These are phyloP conservation scores for Aureobasidium sp. DNA, from an alignment of 2,329 filamentous ascomycete species.

Conservation along the genomic window DNA sequence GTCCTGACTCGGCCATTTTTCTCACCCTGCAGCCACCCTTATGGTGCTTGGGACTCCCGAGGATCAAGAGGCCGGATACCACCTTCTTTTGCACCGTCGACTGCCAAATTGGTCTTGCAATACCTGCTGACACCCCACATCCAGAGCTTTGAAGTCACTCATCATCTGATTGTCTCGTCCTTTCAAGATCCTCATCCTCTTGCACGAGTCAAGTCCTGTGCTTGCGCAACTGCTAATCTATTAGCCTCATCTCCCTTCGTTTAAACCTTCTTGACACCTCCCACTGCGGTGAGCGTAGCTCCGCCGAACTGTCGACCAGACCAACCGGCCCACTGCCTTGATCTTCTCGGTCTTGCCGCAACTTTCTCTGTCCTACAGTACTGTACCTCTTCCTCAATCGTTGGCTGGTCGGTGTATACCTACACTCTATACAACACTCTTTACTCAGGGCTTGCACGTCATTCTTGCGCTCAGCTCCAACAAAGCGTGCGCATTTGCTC, in stretches of 20 bases:
- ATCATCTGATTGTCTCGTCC: conserved; percentile 15
- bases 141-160: neutral
- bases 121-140: conserved; percentile 14
- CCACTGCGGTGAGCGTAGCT: conserved; percentile 15
- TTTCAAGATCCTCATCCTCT: conserved; percentile 14
- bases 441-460: neutral
- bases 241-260: conserved; percentile 19
- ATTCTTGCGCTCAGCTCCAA: neutral
- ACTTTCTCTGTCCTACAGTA: conserved; percentile 14
- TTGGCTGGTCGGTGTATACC: conserved; percentile 14
- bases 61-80: conserved; percentile 6
- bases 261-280: conserved; percentile 15
- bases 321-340: conserved; percentile 10
- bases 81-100: conserved; percentile 3
- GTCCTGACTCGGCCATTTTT: conserved; percentile 11
- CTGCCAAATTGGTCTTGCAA: conserved; percentile 13
- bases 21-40: conserved; percentile 11
- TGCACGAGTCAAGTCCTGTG: conserved; percentile 18
- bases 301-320: conserved; percentile 14
- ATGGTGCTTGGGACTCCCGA: conserved; percentile 6
- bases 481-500: neutral
- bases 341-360: conserved; percentile 16
- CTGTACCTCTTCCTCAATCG: conserved; percentile 2
- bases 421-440: conserved; percentile 10
- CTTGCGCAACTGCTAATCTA: conserved; percentile 20